Conservation (phyloP, 129 eudicot genomes). For the Pulicaria dysenterica region DNA sequence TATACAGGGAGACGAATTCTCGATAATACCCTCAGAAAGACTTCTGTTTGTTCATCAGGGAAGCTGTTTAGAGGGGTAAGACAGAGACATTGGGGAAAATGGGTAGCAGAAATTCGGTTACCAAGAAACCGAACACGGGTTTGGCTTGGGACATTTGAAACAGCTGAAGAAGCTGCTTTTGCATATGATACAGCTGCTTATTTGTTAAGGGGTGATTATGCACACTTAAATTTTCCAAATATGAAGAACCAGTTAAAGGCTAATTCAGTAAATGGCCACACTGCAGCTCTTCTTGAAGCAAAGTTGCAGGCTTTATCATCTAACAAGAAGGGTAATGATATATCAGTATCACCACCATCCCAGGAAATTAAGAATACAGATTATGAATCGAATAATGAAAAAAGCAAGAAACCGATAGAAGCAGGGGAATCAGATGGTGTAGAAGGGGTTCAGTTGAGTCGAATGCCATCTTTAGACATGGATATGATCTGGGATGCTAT, state of each 20-base stretch:
- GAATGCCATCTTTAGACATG: slow-evolving; percentile 98
- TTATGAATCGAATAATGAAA: slow-evolving; percentile 16
- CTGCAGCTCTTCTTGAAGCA: slow-evolving; percentile 84
- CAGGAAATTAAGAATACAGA: background rate
- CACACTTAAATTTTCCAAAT: slow-evolving; percentile 74
- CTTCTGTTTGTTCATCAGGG: slow-evolving; percentile 38
- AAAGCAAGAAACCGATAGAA: slow-evolving; percentile 34
- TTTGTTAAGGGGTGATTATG: slow-evolving; percentile 74
- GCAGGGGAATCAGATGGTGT: slow-evolving; percentile 34
- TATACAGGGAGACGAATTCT: slow-evolving; percentile 35
- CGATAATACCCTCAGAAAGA: slow-evolving; percentile 29
- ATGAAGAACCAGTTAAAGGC: slow-evolving; percentile 57
- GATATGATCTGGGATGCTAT: slow-evolving; percentile 94
- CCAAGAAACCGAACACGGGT: slow-evolving; percentile 86
- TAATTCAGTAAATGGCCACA: slow-evolving; percentile 48
- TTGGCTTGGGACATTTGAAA: slow-evolving; percentile 92
- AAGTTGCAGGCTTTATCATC: slow-evolving; percentile 61
- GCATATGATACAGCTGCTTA: slow-evolving; percentile 90
- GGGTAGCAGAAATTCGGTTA: slow-evolving; percentile 89
- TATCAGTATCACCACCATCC: slow-evolving; percentile 28
- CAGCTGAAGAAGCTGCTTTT: slow-evolving; percentile 90
- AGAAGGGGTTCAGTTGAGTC: slow-evolving; percentile 78
- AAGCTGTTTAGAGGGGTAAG: slow-evolving; percentile 76
- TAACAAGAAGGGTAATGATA: slow-evolving; percentile 28
- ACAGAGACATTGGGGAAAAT: slow-evolving; percentile 95